Conservation (phyloP, 192 early-diverging fungal species). For the Dissophora globulifera region DNA sequence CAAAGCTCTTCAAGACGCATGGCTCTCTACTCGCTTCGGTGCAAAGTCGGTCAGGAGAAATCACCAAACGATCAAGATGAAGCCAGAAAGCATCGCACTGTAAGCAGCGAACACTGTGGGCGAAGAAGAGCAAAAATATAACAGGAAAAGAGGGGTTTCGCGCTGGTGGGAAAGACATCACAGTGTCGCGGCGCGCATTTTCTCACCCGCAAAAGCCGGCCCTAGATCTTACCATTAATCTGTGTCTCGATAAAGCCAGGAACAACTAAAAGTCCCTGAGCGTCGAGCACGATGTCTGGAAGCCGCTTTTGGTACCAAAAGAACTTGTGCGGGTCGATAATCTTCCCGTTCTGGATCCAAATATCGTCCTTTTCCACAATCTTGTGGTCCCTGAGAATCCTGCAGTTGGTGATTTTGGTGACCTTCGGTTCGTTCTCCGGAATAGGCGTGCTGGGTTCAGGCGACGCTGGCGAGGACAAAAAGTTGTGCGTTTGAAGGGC, state of each 20-base stretch:
- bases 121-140: too few species aligned
- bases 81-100: too few species aligned
- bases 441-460: slow-evolving; percentile 31
- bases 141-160: too few species aligned
- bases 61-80: too few species aligned
- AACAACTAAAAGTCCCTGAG: slow-evolving; percentile 71
- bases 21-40: too few species aligned
- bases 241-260: slow-evolving; percentile 88
- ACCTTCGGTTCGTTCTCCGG: slow-evolving; percentile 32
- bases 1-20: neutral
- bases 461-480: slow-evolving; percentile 25
- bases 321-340: slow-evolving; percentile 75
- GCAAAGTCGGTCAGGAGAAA: too few species aligned
- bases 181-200: too few species aligned
- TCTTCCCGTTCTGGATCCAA: slow-evolving; percentile 81
- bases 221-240: slow-evolving; percentile 68
- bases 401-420: slow-evolving; percentile 77
- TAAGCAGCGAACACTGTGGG: too few species aligned
- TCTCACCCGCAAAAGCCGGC: neutral
- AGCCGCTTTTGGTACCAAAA: slow-evolving; percentile 75
- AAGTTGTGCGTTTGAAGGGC: slow-evolving; percentile 33
- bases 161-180: too few species aligned
- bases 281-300: slow-evolving; percentile 78
- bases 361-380: slow-evolving; percentile 74
- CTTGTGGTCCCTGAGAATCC: slow-evolving; percentile 74